phyloP scores from a whole-genome alignment of 441 rosid genomes.

The Populus hybrid region DNA sequence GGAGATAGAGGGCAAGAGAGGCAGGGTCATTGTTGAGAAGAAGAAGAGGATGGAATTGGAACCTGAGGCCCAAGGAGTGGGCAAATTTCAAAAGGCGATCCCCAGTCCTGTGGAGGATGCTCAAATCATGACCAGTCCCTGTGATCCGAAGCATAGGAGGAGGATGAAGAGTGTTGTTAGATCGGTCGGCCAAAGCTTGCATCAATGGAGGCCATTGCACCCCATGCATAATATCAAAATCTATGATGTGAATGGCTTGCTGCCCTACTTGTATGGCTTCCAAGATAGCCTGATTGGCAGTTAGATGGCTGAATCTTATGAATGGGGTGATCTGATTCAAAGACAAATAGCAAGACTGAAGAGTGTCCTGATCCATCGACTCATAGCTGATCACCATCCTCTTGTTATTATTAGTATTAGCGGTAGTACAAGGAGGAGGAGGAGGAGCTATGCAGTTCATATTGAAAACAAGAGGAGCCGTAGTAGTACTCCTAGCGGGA shows the following conservation, averaged over 20 bases:
- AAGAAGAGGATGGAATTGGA: constrained; percentile 71
- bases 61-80: constrained; percentile 66
- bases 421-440: no score
- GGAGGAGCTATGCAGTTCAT: background rate
- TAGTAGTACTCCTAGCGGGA: constrained; percentile 2
- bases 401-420: no score
- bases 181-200: constrained; percentile 85
- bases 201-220: constrained; percentile 97
- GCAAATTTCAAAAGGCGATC: constrained; percentile 73
- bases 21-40: constrained; percentile 48
- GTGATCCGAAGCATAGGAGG: constrained; percentile 77
- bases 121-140: constrained; percentile 64
- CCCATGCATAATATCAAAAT: constrained; percentile 91
- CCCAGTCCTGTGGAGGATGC: constrained; percentile 60
- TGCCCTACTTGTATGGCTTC: constrained; percentile 63
- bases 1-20: constrained; percentile 37
- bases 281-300: constrained; percentile 89
- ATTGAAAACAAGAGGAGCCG: background rate
- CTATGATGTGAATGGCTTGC: constrained; percentile 66
- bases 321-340: constrained; percentile 88
- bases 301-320: constrained; percentile 77
- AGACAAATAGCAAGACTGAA: constrained; percentile 74
- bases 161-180: constrained; percentile 31
- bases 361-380: constrained; percentile 15
- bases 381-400: background rate